phyloP scores from a whole-genome alignment of 2,329 filamentous ascomycete species.

The Rutstroemia sp. region DNA sequence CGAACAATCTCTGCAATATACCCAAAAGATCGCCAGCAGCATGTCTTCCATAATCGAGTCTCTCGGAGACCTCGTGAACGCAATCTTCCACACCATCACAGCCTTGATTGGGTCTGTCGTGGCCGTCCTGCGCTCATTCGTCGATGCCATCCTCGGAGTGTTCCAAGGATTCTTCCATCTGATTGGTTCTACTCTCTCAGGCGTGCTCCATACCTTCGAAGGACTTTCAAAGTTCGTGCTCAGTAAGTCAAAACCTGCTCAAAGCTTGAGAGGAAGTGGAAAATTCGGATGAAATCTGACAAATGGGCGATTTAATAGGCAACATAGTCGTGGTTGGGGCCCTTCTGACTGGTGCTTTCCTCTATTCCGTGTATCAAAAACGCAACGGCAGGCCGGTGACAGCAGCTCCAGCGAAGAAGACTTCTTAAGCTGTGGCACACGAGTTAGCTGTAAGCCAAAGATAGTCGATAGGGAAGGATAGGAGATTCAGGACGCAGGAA shows the following conservation, averaged over 20 bases:
- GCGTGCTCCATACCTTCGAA: conserved; percentile 24
- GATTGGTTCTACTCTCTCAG: conserved; percentile 19
- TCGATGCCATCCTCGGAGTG: conserved; percentile 20
- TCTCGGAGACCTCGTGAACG: conserved; percentile 19
- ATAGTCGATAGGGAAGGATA: background rate
- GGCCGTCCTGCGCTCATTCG: conserved; percentile 23
- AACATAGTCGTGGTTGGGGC: conserved; percentile 25
- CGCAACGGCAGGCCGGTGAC: conserved; percentile 14
- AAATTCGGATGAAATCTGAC: background rate
- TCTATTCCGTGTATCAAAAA: conserved; percentile 22
- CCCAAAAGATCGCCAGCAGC: background rate
- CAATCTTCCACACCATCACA: conserved; percentile 22
- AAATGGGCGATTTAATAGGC: conserved; percentile 10
- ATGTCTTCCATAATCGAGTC: conserved; percentile 26
- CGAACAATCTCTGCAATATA: background rate
- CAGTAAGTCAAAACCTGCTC: conserved; percentile 17
- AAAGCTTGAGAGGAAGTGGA: background rate
- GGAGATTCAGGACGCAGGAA: background rate
- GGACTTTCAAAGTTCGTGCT: conserved; percentile 26
- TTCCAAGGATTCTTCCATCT: conserved; percentile 18
- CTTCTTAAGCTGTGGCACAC: background rate
- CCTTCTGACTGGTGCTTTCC: conserved; percentile 14
- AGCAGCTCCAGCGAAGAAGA: conserved; percentile 2
- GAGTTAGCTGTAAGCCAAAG: background rate
- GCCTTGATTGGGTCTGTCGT: conserved; percentile 22